Base-by-base conservation (phyloP, 1,284 basidiomycete species). In the Apiotrichum gamsii region DNA sequence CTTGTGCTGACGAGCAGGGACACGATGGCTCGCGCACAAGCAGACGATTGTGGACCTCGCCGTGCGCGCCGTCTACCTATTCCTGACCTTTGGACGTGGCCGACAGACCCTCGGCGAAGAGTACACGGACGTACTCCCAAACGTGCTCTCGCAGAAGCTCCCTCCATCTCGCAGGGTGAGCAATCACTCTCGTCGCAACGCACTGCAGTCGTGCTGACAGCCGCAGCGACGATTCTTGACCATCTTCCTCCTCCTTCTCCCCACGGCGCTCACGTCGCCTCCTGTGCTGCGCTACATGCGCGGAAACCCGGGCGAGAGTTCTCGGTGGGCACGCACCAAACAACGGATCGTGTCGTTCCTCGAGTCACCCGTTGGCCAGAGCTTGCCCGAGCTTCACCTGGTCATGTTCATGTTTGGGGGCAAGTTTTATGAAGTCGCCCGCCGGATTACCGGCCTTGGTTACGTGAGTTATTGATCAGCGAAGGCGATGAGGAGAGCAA, bases 21-120 rank as follows among this genome's bases (percentile, higher is more conserved):
- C 85, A 31, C 77, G 89, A 56, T 85, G 85, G 84, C 71, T 91
- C n/a, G 79, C 82, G 20, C 79, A 82, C 45, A 85, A 85, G 78
- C 85, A 87, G 60, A 85, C 82, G 58, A 84, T 90, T 60, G 74
- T 91, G 25, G 85, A 88, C 51, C 71, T 89, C 1, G 51, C 79
- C 1, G 80, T 84, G 10, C 85, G 84, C 58, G 69, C 86, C 9
- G 64, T 82, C 5, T 91, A 93, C 67, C 84, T 84, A 60, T 80
- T 82, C 3, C 70, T 90, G 49, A 88, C 87, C 0, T 81, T 83
- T 48, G 86, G 86, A 31, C 76, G 82, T 85, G 89, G 83, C 3
- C 78, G 76, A 3, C 88, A 90, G 68, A 90, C 87, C 3, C 76
- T 93, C 0, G 89, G 89, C 14, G 89, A 94, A 69, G 89, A 94